Conservation (phyloP, 495 filamentous ascomycete genomes). For the Thermothielavioides terrestris region DNA sequence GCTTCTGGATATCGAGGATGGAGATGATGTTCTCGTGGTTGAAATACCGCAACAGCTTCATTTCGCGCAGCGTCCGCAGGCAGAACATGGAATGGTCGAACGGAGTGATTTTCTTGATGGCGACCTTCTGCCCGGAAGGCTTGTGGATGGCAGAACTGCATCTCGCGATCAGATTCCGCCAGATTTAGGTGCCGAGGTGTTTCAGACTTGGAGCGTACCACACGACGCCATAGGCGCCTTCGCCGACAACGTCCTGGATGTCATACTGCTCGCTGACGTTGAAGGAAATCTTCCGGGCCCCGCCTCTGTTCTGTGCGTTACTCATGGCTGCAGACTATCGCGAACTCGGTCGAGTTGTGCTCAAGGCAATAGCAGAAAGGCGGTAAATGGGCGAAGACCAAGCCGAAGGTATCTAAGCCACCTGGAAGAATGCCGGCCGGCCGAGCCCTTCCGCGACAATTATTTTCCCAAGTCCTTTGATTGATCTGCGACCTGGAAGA, state of each 20-base stretch:
- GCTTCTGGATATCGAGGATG: constrained; percentile 98
- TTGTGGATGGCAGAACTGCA: constrained; percentile 93
- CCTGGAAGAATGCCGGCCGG: background rate
- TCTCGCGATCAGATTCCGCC: background rate
- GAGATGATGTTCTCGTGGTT: constrained; percentile 99
- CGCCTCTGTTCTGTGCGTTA: constrained; percentile 25
- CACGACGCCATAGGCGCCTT: constrained; percentile 97
- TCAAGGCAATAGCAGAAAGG: background rate
- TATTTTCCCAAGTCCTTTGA: background rate
- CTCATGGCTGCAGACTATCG: constrained; percentile 18
- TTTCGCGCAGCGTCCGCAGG: constrained; percentile 90
- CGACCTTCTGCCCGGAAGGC: constrained; percentile 96
- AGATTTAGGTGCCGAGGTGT: background rate
- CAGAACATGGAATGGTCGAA: constrained; percentile 99
- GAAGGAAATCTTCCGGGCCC: constrained; percentile 97
- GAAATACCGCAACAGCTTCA: constrained; percentile 99
- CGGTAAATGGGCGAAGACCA: no score
- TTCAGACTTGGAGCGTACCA: constrained; percentile 55
- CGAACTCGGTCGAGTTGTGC: background rate
- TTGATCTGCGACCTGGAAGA: background rate
- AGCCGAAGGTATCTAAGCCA: no score
- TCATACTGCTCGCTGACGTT: constrained; percentile 99
- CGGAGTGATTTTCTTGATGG: constrained; percentile 99
- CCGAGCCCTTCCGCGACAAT: background rate
- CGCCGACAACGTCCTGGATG: constrained; percentile 97